Conservation (phyloP, 2,329 filamentous ascomycete genomes). For the Xylariomycetidae sp. region DNA sequence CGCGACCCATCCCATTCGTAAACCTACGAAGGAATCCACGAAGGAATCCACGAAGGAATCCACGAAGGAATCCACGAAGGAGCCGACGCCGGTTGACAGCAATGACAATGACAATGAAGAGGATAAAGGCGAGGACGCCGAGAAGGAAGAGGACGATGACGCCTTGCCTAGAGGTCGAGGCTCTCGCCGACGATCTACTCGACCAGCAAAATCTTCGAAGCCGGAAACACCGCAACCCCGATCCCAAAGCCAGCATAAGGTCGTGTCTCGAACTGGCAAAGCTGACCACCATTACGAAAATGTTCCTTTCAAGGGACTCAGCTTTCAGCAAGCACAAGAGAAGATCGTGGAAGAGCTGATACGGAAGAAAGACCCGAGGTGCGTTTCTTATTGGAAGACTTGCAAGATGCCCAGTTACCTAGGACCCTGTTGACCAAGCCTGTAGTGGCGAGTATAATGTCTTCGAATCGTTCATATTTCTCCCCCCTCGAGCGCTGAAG, state of each 20-base stretch:
- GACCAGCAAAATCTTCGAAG: no score
- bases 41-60: no score
- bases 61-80: slow-evolving; percentile 17
- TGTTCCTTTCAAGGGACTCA: slow-evolving; percentile 62
- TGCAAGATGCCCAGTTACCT: no score
- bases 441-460: slow-evolving; percentile 59
- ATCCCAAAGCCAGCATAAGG: slow-evolving; percentile 22
- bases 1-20: no score
- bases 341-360: slow-evolving; percentile 74
- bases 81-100: slow-evolving; percentile 28
- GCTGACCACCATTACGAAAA: slow-evolving; percentile 49
- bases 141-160: slow-evolving; percentile 19
- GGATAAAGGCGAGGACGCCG: slow-evolving; percentile 25
- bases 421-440: no score
- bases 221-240: no score
- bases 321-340: slow-evolving; percentile 79
- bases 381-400: no score
- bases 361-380: slow-evolving; percentile 59
- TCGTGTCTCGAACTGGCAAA: slow-evolving; percentile 31
- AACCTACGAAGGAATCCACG: no score
- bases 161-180: no score
- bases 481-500: slow-evolving; percentile 68
- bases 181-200: slow-evolving; percentile 14
- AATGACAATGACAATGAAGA: slow-evolving; percentile 26
- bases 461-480: slow-evolving; percentile 68